Evolutionary conservation across 108 stramenopile genomes (phyloP), one percentile per base, ranked within the genome.

Genomic region (Nitzschia palea): DNA sequence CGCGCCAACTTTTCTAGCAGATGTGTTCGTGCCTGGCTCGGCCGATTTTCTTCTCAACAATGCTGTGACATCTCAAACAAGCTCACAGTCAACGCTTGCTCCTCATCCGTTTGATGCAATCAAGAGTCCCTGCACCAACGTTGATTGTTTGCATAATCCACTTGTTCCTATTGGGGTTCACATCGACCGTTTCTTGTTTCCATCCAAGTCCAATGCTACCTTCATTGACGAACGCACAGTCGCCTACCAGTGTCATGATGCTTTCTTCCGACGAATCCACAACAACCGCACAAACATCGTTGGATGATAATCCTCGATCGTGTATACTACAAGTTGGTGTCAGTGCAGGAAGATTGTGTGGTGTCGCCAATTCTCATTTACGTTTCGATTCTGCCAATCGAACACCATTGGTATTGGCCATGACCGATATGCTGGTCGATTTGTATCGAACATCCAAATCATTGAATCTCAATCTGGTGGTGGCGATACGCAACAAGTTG

Each of bases 401-500:
- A 5, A 59, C 57, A 28, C 43, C 35, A 14, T 44, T 72, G 28
- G 62, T 64, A 15, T 17, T 32, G 4, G 52, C 54, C 51, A 67
- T 76, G 0, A 30, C 34, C 14, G 74, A 76, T n/a, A 36, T 76
- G 25, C 35, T 76, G 10, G 37, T 40, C 0, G 2, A 32, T 23
- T 62, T 76, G 44, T 64, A 40, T 37, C 32, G n/a, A 0, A 68
- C 74, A 4, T 37, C 67, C 4, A 20, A 44, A 27, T 32, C 43
- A 0, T 34, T 76, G 32, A n/a, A 63, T 23, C 30, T 76, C 54
- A 32, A 76, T 62, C 53, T 67, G 54, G 54, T 68, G 29, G 10
- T 25, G 12, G 29, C 62, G 43, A 79, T 94, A 47, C 76, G 76
- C 17, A 78, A 77, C 48, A 94, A 94, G 77, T 56, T 94, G 65